phyloP scores from a whole-genome alignment of 2,329 filamentous ascomycete species.

The Amphichorda felina region DNA sequence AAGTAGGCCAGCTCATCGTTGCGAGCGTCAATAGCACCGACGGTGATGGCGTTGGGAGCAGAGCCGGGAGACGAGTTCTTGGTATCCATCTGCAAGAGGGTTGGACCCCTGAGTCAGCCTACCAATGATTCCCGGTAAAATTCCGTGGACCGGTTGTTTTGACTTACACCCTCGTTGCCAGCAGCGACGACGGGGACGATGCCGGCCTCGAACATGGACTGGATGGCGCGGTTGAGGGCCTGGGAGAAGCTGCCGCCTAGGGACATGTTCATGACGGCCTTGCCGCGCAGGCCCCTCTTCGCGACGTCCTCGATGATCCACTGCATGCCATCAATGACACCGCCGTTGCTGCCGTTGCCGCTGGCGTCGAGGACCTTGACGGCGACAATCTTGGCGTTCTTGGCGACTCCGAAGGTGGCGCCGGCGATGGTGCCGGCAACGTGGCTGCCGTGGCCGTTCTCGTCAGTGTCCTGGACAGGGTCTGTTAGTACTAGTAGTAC shows the following conservation, averaged over 20 bases:
- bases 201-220: conserved; percentile 33
- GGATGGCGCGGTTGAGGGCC: conserved; percentile 43
- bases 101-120: conserved; percentile 13
- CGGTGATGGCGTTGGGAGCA: conserved; percentile 42
- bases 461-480: conserved; percentile 33
- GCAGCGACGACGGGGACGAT: conserved; percentile 48
- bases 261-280: conserved; percentile 53
- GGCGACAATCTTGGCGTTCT: conserved; percentile 39
- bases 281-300: conserved; percentile 28
- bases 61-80: conserved; percentile 40
- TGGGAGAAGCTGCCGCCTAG: conserved; percentile 36
- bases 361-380: conserved; percentile 48
- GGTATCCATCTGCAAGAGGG: too few relatives aligned
- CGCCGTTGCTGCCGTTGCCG: conserved; percentile 22
- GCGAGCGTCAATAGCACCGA: conserved; percentile 43
- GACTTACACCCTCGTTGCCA: conserved; percentile 39
- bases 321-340: conserved; percentile 46
- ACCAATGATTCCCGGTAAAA: not conserved
- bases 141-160: too few relatives aligned
- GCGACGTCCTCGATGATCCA: conserved; percentile 36
- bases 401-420: conserved; percentile 49
- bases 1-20: conserved; percentile 37
- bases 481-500: not conserved
- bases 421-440: conserved; percentile 51
- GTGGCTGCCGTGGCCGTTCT: conserved; percentile 54